These are phyloP conservation scores for Saitozyma sp. DNA, from an alignment of 768 basidiomycete species.

Conservation along the genomic window DNA sequence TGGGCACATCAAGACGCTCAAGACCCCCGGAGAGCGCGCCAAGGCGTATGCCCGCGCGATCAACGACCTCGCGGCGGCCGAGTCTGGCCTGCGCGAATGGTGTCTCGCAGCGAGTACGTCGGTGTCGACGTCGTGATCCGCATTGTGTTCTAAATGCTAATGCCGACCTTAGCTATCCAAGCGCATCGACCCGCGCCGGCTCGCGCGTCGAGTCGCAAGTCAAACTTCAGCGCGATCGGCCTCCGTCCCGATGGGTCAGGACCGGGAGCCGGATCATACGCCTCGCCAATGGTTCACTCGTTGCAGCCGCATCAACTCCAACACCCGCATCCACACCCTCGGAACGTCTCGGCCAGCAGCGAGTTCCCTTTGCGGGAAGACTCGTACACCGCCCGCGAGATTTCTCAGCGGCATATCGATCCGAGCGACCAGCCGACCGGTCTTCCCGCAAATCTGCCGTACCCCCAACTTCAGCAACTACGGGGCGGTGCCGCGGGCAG, in stretches of 20 bases:
- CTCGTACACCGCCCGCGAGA: slow-evolving; percentile 44
- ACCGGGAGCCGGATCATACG: too few species aligned
- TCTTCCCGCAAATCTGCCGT: slow-evolving; percentile 42
- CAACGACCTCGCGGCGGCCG: slow-evolving; percentile 42
- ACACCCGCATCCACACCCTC: slow-evolving; percentile 22
- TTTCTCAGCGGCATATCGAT: slow-evolving; percentile 38
- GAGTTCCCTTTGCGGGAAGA: slow-evolving; percentile 49
- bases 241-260: too few species aligned
- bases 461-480: slow-evolving; percentile 42
- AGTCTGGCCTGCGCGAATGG: slow-evolving; percentile 47
- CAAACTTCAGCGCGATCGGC: too few species aligned
- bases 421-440: slow-evolving; percentile 39
- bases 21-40: slow-evolving; percentile 46
- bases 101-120: slow-evolving; percentile 36
- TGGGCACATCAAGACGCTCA: slow-evolving; percentile 42
- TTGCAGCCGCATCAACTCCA: background rate
- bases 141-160: background rate
- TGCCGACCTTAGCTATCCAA: background rate
- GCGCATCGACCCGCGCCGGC: background rate
- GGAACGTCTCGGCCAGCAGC: slow-evolving; percentile 32
- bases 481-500: background rate
- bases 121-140: background rate
- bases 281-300: too few species aligned
- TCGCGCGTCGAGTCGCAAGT: too few species aligned
- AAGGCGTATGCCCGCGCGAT: slow-evolving; percentile 46